These are phyloP conservation scores for Cercospora sp. DNA, from an alignment of 2,329 filamentous ascomycete genomes.

Conservation along the genomic window DNA sequence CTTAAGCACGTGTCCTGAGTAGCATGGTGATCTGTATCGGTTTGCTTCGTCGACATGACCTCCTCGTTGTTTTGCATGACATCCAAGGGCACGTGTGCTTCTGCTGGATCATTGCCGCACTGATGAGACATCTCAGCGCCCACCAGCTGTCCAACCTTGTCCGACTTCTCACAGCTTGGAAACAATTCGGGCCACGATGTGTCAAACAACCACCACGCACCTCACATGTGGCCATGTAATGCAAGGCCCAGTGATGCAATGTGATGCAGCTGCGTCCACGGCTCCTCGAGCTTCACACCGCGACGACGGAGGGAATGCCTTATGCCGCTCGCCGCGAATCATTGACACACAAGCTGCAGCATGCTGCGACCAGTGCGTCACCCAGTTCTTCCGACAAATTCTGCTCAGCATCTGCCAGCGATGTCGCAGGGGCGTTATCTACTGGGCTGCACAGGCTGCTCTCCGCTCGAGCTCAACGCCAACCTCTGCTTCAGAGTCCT, in stretches of 20 bases:
- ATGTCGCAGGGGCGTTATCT: conserved; percentile 17
- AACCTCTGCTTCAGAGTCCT: neutral
- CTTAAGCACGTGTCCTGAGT: too few species aligned
- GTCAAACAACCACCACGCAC: conserved; percentile 22
- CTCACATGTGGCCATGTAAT: conserved; percentile 26
- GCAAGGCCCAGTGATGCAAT: conserved; percentile 22
- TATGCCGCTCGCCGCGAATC: conserved; percentile 15
- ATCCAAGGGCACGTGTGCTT: neutral
- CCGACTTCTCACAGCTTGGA: neutral
- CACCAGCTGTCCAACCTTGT: neutral
- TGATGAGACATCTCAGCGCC: neutral
- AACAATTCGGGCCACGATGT: conserved; percentile 15
- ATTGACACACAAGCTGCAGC: conserved; percentile 20
- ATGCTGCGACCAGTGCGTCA: conserved; percentile 26
- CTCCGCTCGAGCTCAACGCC: conserved; percentile 14
- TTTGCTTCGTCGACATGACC: neutral
- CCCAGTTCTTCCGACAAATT: conserved; percentile 17
- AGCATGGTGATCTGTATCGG: neutral
- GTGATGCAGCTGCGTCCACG: conserved; percentile 10
- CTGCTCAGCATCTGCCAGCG: conserved; percentile 20
- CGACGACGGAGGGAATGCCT: conserved; percentile 17
- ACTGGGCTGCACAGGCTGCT: conserved; percentile 19
- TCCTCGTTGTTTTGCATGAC: neutral
- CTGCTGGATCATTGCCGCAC: neutral
- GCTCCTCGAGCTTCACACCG: conserved; percentile 11